Base-by-base conservation (phyloP, 257 asterid genomes). In the Pogostemon cablin region DNA sequence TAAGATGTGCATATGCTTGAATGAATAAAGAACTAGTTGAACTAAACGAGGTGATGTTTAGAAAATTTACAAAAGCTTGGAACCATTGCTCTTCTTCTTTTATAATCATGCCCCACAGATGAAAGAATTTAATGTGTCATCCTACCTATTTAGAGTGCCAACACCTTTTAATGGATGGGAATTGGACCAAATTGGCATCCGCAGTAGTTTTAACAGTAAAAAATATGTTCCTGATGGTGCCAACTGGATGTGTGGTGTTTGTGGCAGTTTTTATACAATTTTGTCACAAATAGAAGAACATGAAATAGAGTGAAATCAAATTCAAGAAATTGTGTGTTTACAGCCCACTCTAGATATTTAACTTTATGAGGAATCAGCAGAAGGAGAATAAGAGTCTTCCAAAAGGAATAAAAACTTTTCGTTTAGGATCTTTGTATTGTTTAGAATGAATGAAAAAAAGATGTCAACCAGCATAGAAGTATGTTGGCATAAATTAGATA, bases 151-250 rank as follows among this genome's bases (percentile, higher is more conserved):
- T 25, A 25, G 32, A 25, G 32, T 25, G 1, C 32, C 32, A 25
- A 25, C 32, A 25, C 32, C 32, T 25, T 25, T 25, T 25, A 25
- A 8, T 60, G 7, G 73, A 70, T 37, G 42, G 58, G 47, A 35
- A 5, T 10, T 47, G 52, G 71, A 48, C 35, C 37, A 48, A 34
- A 59, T 65, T 65, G 48, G 71, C 37, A 37, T 38, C 7, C 43
- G 41, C 17, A 66, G 37, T 41, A 66, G 7, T 49, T 49, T 66
- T 15, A 66, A 49, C 49, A 12, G 37, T n/a, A 49, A 12, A 65
- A 32, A 32, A 48, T 37, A 35, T 65, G 61, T 37, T 66, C 60
- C 48, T 48, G 11, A 35, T 2, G 43, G 63, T 66, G 61, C n/a
- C 7, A 46, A 47, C 5, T 46, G 59, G 58, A 65, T 32, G 0